Percentiles rank a stretch among this genome's conserved stretches.
Conservation (phyloP, 257 asterid species). For the Solanum pennellii region DNA sequence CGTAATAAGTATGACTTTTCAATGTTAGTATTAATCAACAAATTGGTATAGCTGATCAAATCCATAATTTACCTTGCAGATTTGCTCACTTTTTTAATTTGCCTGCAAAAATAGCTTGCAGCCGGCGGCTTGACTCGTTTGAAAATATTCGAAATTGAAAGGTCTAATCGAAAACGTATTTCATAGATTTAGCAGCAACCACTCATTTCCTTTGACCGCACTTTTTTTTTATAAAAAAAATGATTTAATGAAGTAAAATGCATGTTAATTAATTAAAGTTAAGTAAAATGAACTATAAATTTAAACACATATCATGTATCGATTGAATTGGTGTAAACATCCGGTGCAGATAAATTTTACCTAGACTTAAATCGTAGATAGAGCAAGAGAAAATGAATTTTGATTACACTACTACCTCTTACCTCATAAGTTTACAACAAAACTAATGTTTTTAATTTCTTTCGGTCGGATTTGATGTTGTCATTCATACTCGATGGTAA, state of each 20-base stretch:
- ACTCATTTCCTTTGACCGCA: background rate
- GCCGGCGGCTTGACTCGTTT: background rate
- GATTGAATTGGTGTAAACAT: too few relatives aligned
- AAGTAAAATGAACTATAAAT: too few relatives aligned
- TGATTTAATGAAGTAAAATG: too few relatives aligned
- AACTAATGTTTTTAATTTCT: background rate
- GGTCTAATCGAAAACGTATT: background rate
- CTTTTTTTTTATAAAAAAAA: too few relatives aligned
- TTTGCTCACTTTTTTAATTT: background rate
- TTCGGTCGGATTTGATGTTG: background rate
- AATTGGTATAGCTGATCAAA: background rate
- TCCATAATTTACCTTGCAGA: background rate
- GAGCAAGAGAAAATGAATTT: too few relatives aligned
- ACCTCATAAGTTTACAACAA: too few relatives aligned
- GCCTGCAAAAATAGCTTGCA: background rate
- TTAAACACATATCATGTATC: too few relatives aligned
- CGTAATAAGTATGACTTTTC: too few relatives aligned
- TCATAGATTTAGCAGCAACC: background rate
- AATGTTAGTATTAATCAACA: background rate
- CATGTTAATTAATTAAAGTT: too few relatives aligned
- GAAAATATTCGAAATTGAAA: background rate
- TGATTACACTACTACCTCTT: too few relatives aligned
- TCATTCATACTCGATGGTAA: background rate
- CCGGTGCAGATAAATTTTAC: too few relatives aligned
- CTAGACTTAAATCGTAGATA: too few relatives aligned